Conservation (phyloP, 352 stramenopile genomes). For the Pythium coloratum region DNA sequence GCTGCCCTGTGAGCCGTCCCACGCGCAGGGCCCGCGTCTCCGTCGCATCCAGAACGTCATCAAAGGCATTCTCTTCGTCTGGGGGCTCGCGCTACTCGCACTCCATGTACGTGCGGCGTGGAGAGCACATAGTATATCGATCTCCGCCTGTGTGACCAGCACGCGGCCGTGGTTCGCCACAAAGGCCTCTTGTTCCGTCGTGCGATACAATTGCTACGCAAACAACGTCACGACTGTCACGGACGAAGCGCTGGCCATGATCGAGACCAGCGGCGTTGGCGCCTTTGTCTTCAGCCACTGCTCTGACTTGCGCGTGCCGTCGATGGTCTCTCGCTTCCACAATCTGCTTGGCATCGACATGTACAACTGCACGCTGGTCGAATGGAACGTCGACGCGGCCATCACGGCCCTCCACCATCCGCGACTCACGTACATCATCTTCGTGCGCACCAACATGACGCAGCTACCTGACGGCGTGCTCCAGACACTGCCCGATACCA, state of each 20-base stretch:
- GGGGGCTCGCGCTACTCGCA: background rate
- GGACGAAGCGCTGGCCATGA: conserved; percentile 8
- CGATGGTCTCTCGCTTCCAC: conserved; percentile 23
- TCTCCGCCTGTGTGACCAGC: conserved; percentile 7
- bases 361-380: conserved; percentile 34
- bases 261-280: conserved; percentile 18
- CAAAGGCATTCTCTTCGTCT: background rate
- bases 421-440: conserved; percentile 27
- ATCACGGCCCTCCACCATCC: conserved; percentile 21
- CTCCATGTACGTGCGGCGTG: background rate
- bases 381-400: conserved; percentile 26
- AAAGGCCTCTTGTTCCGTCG: conserved; percentile 25
- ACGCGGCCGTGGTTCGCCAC: conserved; percentile 26
- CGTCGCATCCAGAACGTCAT: background rate
- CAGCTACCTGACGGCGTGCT: conserved; percentile 25
- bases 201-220: conserved; percentile 31
- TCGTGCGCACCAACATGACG: conserved; percentile 37
- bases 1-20: background rate
- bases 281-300: conserved; percentile 35
- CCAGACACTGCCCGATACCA: conserved; percentile 17
- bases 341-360: conserved; percentile 39
- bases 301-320: conserved; percentile 19
- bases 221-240: conserved; percentile 5
- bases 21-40: background rate
- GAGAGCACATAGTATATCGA: background rate